Evolutionary conservation across 2,329 filamentous ascomycete genomes (phyloP), one percentile per base, ranked within the genome.

Genomic region (Claviceps pazoutovae): DNA sequence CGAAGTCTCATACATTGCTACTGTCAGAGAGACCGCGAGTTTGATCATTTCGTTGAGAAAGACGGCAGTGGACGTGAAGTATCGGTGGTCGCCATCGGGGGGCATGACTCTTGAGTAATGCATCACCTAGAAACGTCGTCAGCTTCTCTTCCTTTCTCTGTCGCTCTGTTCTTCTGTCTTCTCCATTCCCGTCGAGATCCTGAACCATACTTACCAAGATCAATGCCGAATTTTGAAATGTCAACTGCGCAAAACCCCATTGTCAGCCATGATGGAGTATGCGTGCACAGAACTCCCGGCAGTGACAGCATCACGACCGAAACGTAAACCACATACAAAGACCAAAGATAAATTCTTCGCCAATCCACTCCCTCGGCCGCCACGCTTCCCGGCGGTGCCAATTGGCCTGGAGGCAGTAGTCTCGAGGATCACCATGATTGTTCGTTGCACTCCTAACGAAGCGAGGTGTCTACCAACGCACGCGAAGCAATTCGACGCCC

Each of bases 61-160:
- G 51, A 98, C 88, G 44, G 91, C 90, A 9, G 93, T 97, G 43
- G 90, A 96, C 41, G 91, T 84, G 60, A 93, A 88, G 68, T 96
- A 97, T 64, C 90, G 84, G 63, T 90, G 87, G 58, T 88, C 87
- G 64, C 84, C 82, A 9, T 79, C 74, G 9, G 83, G 76, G n/a
- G 89, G 86, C 90, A 96, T 96, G 55, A 94, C 82, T 57, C 90
- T 82, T 34, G 90, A 95, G 68, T 97, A 95, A 71, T 96, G 91
- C 76, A 95, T 86, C 52, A 96, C 78, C 87, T 91, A 17, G 34
- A 34, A 46, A 19, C 26, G 16, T 21, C 17, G 9, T 53, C 38
- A 50, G 19, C 38, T 19, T 46, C 42, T 41, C 9, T 26, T 9
- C 8, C 3, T 38, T 0, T 46, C 26, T 8, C 3, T 16, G 14